Conservation (phyloP, 225 moss, liverwort and hornwort species). For the Physcomitrium patens region DNA sequence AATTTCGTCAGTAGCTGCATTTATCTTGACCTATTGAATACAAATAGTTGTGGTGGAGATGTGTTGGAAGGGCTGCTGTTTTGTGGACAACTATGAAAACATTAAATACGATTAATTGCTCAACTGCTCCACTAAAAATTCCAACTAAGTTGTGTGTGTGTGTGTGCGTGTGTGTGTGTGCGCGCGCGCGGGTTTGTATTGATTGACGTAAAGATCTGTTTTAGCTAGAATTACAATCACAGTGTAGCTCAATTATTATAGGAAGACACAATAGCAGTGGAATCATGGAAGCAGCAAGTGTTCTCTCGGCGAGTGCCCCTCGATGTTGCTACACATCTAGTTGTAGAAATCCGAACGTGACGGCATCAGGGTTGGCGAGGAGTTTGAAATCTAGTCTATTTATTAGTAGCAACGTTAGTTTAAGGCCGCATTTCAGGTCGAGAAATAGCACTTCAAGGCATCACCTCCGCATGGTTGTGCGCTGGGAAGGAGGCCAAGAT, state of each 20-base stretch:
- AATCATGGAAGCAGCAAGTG: constrained; percentile 45
- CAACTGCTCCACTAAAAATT: neutral
- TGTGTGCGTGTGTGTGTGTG: too few species aligned
- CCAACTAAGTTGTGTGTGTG: neutral
- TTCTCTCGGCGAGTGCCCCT: constrained; percentile 23
- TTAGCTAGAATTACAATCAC: neutral
- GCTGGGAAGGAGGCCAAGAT: constrained; percentile 50
- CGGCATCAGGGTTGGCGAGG: neutral
- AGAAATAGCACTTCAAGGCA: neutral
- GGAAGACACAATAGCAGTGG: too few species aligned
- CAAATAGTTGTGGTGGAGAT: neutral
- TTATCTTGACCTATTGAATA: neutral
- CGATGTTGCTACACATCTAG: constrained; percentile 30
- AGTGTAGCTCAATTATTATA: too few species aligned
- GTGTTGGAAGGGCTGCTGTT: too few species aligned
- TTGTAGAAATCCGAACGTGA: neutral
- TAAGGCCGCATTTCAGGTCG: neutral
- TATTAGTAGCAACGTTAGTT: neutral
- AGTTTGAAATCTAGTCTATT: constrained; percentile 7
- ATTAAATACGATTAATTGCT: neutral
- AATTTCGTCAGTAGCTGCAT: neutral
- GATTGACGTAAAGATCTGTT: neutral
- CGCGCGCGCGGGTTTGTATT: too few species aligned
- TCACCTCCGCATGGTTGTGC: constrained; percentile 33
- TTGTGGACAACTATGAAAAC: neutral